These are phyloP conservation scores for Calonectria pseudoreteaudii DNA, from an alignment of 2,329 filamentous ascomycete species.

Conservation along the genomic window DNA sequence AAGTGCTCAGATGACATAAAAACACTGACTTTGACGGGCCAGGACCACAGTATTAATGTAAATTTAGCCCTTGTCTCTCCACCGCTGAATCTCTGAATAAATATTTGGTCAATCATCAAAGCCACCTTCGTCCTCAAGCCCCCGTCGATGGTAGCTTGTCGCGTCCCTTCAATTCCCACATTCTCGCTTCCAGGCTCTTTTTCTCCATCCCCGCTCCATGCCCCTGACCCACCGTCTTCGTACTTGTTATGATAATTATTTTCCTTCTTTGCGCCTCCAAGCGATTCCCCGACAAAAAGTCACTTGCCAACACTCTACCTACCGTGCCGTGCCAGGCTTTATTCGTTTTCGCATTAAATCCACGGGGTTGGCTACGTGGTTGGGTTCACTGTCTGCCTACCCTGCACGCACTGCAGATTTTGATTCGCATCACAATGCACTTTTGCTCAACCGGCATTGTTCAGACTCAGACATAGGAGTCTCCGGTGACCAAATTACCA, in stretches of 20 bases:
- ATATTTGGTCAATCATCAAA: neutral
- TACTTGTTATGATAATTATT: neutral
- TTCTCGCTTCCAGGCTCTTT: slow-evolving; percentile 2
- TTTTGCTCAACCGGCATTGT: slow-evolving; percentile 25
- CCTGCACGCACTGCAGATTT: slow-evolving; percentile 16
- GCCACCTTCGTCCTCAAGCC: slow-evolving; percentile 2
- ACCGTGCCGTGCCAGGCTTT: neutral
- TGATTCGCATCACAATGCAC: slow-evolving; percentile 32
- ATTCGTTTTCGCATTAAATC: slow-evolving; percentile 7
- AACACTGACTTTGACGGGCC: neutral
- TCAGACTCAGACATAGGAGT: slow-evolving; percentile 28
- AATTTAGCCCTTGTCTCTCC: neutral
- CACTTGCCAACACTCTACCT: neutral
- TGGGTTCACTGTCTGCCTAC: slow-evolving; percentile 4
- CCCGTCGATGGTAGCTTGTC: slow-evolving; percentile 3
- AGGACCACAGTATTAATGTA: neutral
- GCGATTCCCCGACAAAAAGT: neutral
- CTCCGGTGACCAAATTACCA: neutral
- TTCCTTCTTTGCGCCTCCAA: neutral
- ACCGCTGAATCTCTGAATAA: neutral
- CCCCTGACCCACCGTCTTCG: neutral
- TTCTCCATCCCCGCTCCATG: neutral
- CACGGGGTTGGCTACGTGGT: neutral
- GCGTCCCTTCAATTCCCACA: slow-evolving; percentile 11
- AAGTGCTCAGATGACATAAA: neutral